Percentiles rank a stretch among this genome's conserved stretches.
Evolutionary conservation across 2,329 filamentous ascomycete species (phyloP).

Genomic region (Teratosphaeria viscida): DNA sequence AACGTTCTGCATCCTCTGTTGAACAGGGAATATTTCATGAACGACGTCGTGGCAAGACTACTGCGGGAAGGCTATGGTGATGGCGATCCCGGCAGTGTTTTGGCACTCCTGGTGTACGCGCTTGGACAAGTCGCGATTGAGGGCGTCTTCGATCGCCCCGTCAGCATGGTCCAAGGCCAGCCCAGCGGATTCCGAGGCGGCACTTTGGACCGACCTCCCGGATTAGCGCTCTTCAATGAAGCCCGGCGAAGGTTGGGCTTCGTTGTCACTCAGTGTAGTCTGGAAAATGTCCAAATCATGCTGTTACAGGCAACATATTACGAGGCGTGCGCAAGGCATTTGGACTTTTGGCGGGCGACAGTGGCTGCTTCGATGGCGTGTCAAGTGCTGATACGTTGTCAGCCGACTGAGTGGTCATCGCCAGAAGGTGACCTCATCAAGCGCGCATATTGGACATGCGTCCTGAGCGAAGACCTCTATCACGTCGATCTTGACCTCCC

Average conservation of each 20-base stretch:
- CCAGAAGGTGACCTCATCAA: constrained; percentile 43
- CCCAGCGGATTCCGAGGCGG: constrained; percentile 46
- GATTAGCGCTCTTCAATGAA: constrained; percentile 52
- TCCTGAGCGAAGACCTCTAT: constrained; percentile 39
- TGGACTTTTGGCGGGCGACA: constrained; percentile 53
- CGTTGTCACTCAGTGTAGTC: constrained; percentile 42
- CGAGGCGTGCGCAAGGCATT: constrained; percentile 14
- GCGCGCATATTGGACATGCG: constrained; percentile 48
- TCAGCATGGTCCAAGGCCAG: constrained; percentile 35
- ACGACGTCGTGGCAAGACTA: constrained; percentile 37
- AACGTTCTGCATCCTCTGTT: constrained; percentile 50
- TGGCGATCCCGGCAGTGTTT: constrained; percentile 38
- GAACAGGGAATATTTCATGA: constrained; percentile 45
- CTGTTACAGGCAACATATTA: constrained; percentile 39
- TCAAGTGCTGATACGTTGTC: constrained; percentile 44
- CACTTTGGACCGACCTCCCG: constrained; percentile 41
- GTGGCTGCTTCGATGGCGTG: constrained; percentile 48
- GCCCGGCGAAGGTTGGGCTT: constrained; percentile 51
- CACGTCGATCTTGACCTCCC: constrained; percentile 51
- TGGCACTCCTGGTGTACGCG: constrained; percentile 48
- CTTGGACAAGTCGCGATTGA: constrained; percentile 50
- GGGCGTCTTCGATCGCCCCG: constrained; percentile 37
- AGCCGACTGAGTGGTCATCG: constrained; percentile 37
- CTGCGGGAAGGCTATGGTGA: constrained; percentile 41
- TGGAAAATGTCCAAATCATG: constrained; percentile 51